These are phyloP conservation scores for Cutaneotrichosporon daszewskae DNA, from an alignment of 1,284 basidiomycete species.

Conservation along the genomic window DNA sequence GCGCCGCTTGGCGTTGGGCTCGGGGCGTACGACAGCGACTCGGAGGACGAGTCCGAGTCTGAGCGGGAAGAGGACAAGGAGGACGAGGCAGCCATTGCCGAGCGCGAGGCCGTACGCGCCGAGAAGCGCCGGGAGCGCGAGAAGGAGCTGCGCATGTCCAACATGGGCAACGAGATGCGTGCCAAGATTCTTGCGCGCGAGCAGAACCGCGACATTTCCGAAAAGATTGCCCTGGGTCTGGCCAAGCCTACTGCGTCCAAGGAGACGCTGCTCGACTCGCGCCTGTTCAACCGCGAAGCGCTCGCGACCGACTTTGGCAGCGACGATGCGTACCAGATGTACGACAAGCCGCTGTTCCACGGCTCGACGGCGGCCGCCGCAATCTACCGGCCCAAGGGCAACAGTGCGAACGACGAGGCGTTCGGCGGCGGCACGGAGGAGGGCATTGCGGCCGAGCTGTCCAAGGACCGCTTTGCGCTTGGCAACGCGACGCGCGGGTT, in stretches of 20 bases:
- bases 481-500: slow-evolving; percentile 79
- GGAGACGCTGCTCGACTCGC: slow-evolving; percentile 92
- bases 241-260: slow-evolving; percentile 94
- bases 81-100: slow-evolving; percentile 76
- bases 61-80: slow-evolving; percentile 52
- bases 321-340: slow-evolving; percentile 88
- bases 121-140: slow-evolving; percentile 92
- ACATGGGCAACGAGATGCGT: slow-evolving; percentile 96
- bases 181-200: slow-evolving; percentile 88
- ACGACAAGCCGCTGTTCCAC: slow-evolving; percentile 92
- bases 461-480: slow-evolving; percentile 89
- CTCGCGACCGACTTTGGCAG: slow-evolving; percentile 75
- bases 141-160: slow-evolving; percentile 96
- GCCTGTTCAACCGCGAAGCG: slow-evolving; percentile 94
- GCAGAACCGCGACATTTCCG: slow-evolving; percentile 97
- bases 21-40: slow-evolving; percentile 78
- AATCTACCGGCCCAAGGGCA: slow-evolving; percentile 88
- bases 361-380: slow-evolving; percentile 93
- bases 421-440: slow-evolving; percentile 93
- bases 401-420: slow-evolving; percentile 72
- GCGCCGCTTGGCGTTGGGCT: slow-evolving; percentile 60
- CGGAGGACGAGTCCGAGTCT: slow-evolving; percentile 18
- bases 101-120: slow-evolving; percentile 82
- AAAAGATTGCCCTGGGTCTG: slow-evolving; percentile 95
- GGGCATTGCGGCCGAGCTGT: slow-evolving; percentile 79